phyloP scores from a whole-genome alignment of 345 rosid genomes.

The Arabidopsis suecica region DNA sequence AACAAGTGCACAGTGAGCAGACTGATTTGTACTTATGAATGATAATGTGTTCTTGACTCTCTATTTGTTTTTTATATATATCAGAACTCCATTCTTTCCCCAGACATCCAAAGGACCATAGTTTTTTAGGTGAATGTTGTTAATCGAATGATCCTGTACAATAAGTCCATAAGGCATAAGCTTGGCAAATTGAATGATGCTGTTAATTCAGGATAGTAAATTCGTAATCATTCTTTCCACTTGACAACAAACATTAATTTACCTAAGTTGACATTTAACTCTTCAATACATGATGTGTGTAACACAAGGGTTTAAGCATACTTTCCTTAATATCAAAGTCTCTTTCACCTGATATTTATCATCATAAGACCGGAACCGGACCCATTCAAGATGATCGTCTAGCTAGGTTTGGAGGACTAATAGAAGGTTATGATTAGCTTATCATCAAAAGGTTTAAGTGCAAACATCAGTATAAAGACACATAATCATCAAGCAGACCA shows the following conservation, averaged over 20 bases:
- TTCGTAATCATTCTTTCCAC: neutral
- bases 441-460: neutral
- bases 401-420: neutral
- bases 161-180: neutral
- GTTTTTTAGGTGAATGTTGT: neutral
- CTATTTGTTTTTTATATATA: neutral
- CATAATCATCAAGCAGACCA: neutral
- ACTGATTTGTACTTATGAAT: conserved; percentile 26
- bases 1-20: conserved; percentile 49
- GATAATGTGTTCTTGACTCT: neutral
- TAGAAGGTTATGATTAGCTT: neutral
- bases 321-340: conserved; percentile 11
- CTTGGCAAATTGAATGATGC: neutral
- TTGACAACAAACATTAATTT: neutral
- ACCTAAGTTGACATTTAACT: neutral
- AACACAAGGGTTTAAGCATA: neutral
- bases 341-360: conserved; percentile 7
- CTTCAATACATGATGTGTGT: neutral
- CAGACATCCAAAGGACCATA: conserved; percentile 7
- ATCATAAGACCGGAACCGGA: neutral
- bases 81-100: neutral
- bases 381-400: neutral
- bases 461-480: conserved; percentile 9
- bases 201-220: neutral
- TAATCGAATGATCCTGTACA: neutral